phyloP scores from a whole-genome alignment of 495 filamentous ascomycete genomes.

The Xylaria telfairii region DNA sequence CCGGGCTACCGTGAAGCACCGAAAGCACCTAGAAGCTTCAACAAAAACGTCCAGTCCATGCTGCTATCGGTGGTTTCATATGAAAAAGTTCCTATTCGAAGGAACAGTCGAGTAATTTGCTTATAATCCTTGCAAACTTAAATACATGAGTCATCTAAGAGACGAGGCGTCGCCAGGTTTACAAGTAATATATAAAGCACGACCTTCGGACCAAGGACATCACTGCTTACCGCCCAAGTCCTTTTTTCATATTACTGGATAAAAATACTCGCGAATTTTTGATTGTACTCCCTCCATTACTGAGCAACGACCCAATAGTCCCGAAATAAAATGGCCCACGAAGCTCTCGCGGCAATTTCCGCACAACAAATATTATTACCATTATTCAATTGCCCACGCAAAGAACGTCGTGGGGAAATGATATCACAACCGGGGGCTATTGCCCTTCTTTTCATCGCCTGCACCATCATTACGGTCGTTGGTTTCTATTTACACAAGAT shows the following conservation, averaged over 20 bases:
- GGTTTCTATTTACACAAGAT: neutral
- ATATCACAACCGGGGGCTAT: neutral
- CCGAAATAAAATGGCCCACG: neutral
- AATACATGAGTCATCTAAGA: neutral
- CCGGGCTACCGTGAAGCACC: no score
- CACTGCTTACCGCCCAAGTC: no score
- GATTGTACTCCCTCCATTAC: neutral
- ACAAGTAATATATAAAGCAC: constrained; percentile 1
- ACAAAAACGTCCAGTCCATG: neutral
- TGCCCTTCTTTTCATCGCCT: neutral
- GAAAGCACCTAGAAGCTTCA: neutral
- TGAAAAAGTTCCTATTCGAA: neutral
- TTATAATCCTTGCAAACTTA: neutral
- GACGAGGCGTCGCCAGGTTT: neutral
- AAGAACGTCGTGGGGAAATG: neutral
- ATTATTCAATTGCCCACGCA: neutral
- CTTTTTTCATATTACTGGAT: no score
- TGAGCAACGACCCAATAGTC: neutral
- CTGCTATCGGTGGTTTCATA: neutral
- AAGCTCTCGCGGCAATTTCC: neutral
- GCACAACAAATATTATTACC: neutral
- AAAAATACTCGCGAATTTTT: neutral
- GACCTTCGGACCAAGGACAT: neutral
- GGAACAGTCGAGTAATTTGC: neutral
- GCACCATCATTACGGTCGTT: neutral